phyloP scores from a whole-genome alignment of 169 alveolate species.

The Cryptosporidium sp. region DNA sequence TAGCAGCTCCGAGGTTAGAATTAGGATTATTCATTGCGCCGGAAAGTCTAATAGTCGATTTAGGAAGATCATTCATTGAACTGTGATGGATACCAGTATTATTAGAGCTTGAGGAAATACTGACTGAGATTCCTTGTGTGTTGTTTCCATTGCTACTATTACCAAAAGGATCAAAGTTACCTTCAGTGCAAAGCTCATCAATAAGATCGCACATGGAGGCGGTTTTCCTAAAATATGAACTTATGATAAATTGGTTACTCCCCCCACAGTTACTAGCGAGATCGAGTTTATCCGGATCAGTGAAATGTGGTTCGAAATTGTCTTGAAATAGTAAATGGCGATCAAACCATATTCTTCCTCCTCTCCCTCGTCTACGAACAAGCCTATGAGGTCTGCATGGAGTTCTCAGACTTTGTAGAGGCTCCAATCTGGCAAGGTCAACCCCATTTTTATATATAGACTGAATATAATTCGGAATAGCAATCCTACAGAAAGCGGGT shows the following conservation, averaged over 20 bases:
- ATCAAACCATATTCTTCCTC: slow-evolving; percentile 75
- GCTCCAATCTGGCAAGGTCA: slow-evolving; percentile 43
- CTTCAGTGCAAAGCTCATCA: slow-evolving; percentile 64
- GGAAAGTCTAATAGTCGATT: slow-evolving; percentile 9
- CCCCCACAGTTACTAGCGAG: slow-evolving; percentile 52
- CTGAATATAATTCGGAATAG: slow-evolving; percentile 47
- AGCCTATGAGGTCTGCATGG: slow-evolving; percentile 69
- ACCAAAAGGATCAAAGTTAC: slow-evolving; percentile 53
- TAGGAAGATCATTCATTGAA: not conserved
- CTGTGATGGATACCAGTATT: not conserved
- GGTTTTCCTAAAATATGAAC: slow-evolving; percentile 46
- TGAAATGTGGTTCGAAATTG: slow-evolving; percentile 54
- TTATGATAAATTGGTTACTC: slow-evolving; percentile 41
- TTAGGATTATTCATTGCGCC: not conserved
- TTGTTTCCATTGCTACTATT: slow-evolving; percentile 29
- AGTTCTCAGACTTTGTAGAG: slow-evolving; percentile 46
- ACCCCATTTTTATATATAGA: slow-evolving; percentile 68
- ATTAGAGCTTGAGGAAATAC: not conserved
- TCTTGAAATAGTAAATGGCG: slow-evolving; percentile 25
- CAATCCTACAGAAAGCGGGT: slow-evolving; percentile 46
- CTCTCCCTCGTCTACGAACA: slow-evolving; percentile 63
- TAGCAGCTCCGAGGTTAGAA: not conserved
- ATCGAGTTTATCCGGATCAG: slow-evolving; percentile 56
- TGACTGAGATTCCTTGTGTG: slow-evolving; percentile 6
- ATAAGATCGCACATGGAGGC: slow-evolving; percentile 54